A percentile compares a stretch with the other conserved stretches of the same genome.
These are phyloP conservation scores for Malassezia cuniculi DNA, from an alignment of 1,284 basidiomycete genomes.

Conservation along the genomic window DNA sequence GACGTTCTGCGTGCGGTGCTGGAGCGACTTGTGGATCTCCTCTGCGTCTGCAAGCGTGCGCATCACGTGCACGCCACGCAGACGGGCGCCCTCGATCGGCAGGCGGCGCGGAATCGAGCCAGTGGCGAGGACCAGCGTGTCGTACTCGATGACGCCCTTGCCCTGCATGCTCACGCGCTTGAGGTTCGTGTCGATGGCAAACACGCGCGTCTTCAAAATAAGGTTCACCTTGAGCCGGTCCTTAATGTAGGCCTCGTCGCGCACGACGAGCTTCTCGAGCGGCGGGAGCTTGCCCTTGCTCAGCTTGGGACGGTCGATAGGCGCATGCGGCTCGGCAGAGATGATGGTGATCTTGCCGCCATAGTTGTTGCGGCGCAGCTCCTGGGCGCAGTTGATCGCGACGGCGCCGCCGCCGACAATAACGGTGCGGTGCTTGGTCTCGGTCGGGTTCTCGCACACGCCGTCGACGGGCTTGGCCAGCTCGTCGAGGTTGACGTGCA, in stretches of 20 bases:
- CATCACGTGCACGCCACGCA: slow-evolving; percentile 67
- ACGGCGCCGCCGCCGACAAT: slow-evolving; percentile 76
- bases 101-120: slow-evolving; percentile 51
- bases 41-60: slow-evolving; percentile 61
- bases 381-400: slow-evolving; percentile 66
- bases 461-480: slow-evolving; percentile 48
- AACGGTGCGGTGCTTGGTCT: slow-evolving; percentile 54
- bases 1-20: slow-evolving; percentile 48
- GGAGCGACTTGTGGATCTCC: slow-evolving; percentile 59
- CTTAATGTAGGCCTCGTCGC: slow-evolving; percentile 60
- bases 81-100: slow-evolving; percentile 63
- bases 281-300: slow-evolving; percentile 76
- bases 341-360: slow-evolving; percentile 64
- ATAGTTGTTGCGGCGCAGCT: slow-evolving; percentile 69
- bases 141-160: slow-evolving; percentile 41
- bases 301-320: slow-evolving; percentile 80
- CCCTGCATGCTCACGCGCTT: slow-evolving; percentile 44
- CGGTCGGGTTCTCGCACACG: slow-evolving; percentile 44
- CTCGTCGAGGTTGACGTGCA: slow-evolving; percentile 59
- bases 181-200: slow-evolving; percentile 20
- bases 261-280: slow-evolving; percentile 62
- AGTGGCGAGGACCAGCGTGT: slow-evolving; percentile 47
- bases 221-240: slow-evolving; percentile 68
- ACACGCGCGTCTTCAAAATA: slow-evolving; percentile 51
- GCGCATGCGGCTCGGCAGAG: slow-evolving; percentile 64